A percentile compares a stretch with the other conserved stretches of the same genome.
These are phyloP conservation scores for Stachybotrys chartarum DNA, from an alignment of 2,329 filamentous ascomycete genomes.

Conservation along the genomic window DNA sequence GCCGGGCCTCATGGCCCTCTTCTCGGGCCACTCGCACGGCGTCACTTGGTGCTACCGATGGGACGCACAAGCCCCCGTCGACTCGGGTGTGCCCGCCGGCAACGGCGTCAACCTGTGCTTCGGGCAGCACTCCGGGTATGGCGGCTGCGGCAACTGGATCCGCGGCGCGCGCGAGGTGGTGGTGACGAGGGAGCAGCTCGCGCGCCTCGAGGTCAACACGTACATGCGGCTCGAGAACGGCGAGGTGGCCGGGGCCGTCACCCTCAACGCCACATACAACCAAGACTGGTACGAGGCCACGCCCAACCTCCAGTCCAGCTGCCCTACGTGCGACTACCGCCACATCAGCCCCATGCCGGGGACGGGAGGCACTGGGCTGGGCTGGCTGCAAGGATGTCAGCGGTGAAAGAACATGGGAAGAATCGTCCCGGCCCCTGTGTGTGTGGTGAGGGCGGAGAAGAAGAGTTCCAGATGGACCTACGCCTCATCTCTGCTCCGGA, in stretches of 20 bases:
- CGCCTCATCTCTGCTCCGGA: too few species aligned
- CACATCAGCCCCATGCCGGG: background rate
- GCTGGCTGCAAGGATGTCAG: too few species aligned
- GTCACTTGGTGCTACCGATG: constrained; percentile 51
- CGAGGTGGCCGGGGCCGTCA: constrained; percentile 40
- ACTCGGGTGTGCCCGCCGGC: constrained; percentile 22
- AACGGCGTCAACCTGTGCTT: constrained; percentile 47
- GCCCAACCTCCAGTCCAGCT: constrained; percentile 25
- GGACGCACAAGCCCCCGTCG: constrained; percentile 27
- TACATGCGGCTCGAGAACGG: constrained; percentile 57
- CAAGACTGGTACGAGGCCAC: constrained; percentile 43
- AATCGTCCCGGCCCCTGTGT: too few species aligned
- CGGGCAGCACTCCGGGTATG: constrained; percentile 62
- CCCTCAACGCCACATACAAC: constrained; percentile 53
- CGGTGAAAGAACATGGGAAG: too few species aligned
- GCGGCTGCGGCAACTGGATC: constrained; percentile 59
- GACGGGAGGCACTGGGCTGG: background rate
- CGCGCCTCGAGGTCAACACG: constrained; percentile 39
- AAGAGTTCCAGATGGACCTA: too few species aligned
- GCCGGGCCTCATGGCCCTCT: constrained; percentile 47
- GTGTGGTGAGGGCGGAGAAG: too few species aligned
- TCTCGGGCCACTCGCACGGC: constrained; percentile 62
- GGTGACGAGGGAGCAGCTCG: constrained; percentile 34
- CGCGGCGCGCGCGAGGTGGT: constrained; percentile 52
- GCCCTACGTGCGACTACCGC: background rate